Evolutionary conservation across 2,329 filamentous ascomycete species (phyloP).

Genomic region (Aspergillus spinulosporus): DNA sequence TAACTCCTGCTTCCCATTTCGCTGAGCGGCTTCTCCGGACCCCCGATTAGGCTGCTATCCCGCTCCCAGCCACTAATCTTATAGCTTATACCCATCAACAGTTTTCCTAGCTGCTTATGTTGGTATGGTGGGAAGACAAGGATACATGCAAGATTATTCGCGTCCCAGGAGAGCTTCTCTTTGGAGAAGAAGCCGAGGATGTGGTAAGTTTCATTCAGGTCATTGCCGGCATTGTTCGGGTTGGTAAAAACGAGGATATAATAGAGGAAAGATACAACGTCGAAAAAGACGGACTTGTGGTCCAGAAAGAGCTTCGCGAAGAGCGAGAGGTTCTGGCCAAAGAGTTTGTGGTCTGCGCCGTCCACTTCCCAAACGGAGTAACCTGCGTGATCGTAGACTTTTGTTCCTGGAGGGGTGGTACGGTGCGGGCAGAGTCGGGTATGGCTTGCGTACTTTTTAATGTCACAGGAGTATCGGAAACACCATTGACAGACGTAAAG

Average conservation of each 20-base stretch:
- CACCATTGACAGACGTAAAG: conserved; percentile 89
- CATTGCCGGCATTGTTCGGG: conserved; percentile 31
- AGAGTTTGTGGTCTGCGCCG: conserved; percentile 82
- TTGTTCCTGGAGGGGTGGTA: conserved; percentile 63
- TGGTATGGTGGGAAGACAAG: conserved; percentile 95
- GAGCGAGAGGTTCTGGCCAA: conserved; percentile 91
- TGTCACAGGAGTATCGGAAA: conserved; percentile 76
- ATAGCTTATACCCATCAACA: conserved; percentile 92
- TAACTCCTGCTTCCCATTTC: conserved; percentile 83
- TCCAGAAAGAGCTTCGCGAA: conserved; percentile 98
- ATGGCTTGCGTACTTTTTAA: conserved; percentile 39
- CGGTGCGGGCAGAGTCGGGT: conserved; percentile 55
- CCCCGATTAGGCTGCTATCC: conserved; percentile 69
- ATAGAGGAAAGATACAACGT: conserved; percentile 91
- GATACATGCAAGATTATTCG: conserved; percentile 96
- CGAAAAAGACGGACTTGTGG: conserved; percentile 98
- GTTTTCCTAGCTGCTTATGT: conserved; percentile 78
- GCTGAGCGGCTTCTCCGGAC: conserved; percentile 90
- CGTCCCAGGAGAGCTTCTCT: conserved; percentile 98
- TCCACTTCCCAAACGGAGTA: conserved; percentile 93
- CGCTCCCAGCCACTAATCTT: conserved; percentile 79
- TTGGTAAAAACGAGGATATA: conserved; percentile 81
- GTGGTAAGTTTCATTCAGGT: conserved; percentile 47
- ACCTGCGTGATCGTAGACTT: conserved; percentile 75
- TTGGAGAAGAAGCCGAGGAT: conserved; percentile 98